Base-by-base conservation (phyloP, 768 basidiomycete genomes). In the Pleurotus djamor region DNA sequence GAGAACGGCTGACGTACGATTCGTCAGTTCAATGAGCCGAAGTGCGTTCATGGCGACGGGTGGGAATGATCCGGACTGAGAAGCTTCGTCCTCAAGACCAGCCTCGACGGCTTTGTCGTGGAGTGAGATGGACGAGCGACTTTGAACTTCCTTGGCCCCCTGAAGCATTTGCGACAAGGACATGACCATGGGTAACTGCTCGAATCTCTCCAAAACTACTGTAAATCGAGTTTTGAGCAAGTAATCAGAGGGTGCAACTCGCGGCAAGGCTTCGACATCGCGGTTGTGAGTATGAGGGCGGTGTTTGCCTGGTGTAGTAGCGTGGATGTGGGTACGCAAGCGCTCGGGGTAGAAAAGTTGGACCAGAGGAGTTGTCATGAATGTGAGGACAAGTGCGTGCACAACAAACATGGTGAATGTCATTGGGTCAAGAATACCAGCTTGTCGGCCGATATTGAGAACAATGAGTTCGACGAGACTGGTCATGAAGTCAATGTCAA, bases 371-470 rank as follows among this genome's bases (percentile, higher is more conserved):
- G 94, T 95, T 3, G 92, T 93, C 59, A 92, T 82, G 75, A 91
- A 87, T 0, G 93, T 94, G 48, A 94, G 76, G 51, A 93, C 74
- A 44, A 93, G 74, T 4, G 89, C 87, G 49, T 87, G 84, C 50
- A 95, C 75, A 60, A 96, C 93, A 63, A 96, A 93, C 91, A 95
- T 94, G 0, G 92, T 91, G 77, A 96, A 94, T 9, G 89, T 83
- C 28, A 84, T 81, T 0, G 77, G 72, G 66, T 84, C 78, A 48
- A 90, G 77, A 58, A 91, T 86, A 10, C 74, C 73, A 2, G 91
- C 91, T 61, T 78, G 71, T 6, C 92, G 78, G 52, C 94, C 94
- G 62, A 96, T 86, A 68, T 97, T 97, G 67, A 96, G 83, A 6
- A 95, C 94, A 63, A 97, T 95, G 33, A 96, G 84, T 69, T 96